A percentile compares a stretch with the other conserved stretches of the same genome.
These are phyloP conservation scores for Nitzschia sp. DNA, from an alignment of 108 stramenopile species.

Conservation along the genomic window DNA sequence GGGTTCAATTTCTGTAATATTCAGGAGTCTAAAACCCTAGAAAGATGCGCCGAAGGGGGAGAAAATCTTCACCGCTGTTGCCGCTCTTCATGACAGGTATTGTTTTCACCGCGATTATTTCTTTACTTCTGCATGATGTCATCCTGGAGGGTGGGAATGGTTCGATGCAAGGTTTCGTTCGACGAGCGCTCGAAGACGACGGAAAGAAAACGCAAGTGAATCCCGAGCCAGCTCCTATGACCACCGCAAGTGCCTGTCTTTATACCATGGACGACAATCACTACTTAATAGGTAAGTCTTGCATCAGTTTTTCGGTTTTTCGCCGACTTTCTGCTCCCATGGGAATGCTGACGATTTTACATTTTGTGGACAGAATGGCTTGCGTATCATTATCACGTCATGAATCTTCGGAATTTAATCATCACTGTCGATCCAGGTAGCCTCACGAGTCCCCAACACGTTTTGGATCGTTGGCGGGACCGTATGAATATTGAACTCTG, in stretches of 20 bases:
- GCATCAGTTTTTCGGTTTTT: neutral
- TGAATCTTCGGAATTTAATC: conserved; percentile 45
- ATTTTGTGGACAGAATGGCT: too few species aligned
- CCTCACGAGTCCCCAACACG: conserved; percentile 23
- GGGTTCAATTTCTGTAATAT: too few species aligned
- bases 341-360: too few species aligned
- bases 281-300: conserved; percentile 32
- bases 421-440: conserved; percentile 46
- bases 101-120: neutral
- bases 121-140: neutral
- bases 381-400: conserved; percentile 55
- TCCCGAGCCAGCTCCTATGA: neutral
- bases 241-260: conserved; percentile 18
- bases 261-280: conserved; percentile 33
- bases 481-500: conserved; percentile 36
- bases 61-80: neutral
- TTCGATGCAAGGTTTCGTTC: too few species aligned
- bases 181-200: too few species aligned
- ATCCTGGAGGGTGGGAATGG: too few species aligned
- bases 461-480: conserved; percentile 43
- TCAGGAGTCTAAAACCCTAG: too few species aligned
- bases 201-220: neutral
- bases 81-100: neutral
- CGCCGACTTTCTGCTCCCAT: too few species aligned
- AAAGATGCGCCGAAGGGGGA: too few species aligned